A percentile compares a stretch with the other conserved stretches of the same genome.
These are phyloP conservation scores for Colletotrichum viniferum DNA, from an alignment of 2,329 filamentous ascomycete species.

Conservation along the genomic window DNA sequence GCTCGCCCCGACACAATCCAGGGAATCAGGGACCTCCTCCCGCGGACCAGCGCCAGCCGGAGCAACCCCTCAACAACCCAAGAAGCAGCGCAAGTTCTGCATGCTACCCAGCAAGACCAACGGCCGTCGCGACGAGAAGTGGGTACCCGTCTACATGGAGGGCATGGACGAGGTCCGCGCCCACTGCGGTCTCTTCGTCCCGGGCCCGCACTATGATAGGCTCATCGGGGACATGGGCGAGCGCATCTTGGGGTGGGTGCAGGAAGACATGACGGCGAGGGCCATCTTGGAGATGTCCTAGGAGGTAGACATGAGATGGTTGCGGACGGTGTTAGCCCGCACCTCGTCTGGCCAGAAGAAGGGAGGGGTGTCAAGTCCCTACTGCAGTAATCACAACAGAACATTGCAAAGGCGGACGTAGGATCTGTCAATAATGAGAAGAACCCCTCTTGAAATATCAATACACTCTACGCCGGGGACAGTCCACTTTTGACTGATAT, in stretches of 20 bases:
- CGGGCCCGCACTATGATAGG: slow-evolving; percentile 73
- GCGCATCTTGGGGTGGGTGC: slow-evolving; percentile 72
- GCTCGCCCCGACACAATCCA: slow-evolving; percentile 25
- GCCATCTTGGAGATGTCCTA: slow-evolving; percentile 35
- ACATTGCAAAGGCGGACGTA: neutral
- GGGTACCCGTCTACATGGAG: slow-evolving; percentile 82
- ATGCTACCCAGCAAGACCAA: slow-evolving; percentile 63
- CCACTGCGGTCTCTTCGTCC: slow-evolving; percentile 81
- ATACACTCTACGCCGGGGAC: neutral
- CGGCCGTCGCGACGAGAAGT: slow-evolving; percentile 69
- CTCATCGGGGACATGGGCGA: slow-evolving; percentile 78
- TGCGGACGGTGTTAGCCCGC: neutral
- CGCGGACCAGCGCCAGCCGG: slow-evolving; percentile 11
- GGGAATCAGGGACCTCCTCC: neutral
- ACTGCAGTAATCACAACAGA: neutral
- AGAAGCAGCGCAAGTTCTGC: slow-evolving; percentile 79
- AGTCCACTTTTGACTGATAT: neutral
- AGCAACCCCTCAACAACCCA: slow-evolving; percentile 31
- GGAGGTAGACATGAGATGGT: neutral
- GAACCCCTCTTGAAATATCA: neutral
- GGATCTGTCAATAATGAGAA: neutral
- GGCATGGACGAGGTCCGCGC: slow-evolving; percentile 85
- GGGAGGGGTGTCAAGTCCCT: neutral
- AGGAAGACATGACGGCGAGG: slow-evolving; percentile 59
- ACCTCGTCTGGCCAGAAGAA: neutral